phyloP scores from a whole-genome alignment of 208 protist species.

The Kentomonas sorsogonicus region DNA sequence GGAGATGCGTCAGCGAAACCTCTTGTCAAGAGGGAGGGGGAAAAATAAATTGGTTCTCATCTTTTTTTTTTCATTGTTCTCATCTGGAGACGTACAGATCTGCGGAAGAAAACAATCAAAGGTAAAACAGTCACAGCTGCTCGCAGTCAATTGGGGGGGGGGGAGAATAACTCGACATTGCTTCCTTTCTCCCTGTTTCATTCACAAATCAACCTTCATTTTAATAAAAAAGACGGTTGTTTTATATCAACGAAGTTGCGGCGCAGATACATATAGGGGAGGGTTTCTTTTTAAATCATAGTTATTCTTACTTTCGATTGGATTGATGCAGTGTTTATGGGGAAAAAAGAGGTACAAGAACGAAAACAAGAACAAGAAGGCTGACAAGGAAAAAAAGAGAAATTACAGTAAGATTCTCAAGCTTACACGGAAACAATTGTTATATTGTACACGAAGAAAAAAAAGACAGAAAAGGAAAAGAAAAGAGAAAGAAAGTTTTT shows the following conservation, averaged over 20 bases:
- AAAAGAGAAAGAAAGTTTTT: conserved; percentile 18
- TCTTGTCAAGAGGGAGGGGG: too few species aligned
- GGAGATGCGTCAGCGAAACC: too few species aligned
- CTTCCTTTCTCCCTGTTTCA: not conserved
- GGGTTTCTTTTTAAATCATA: too few species aligned
- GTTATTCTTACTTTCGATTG: not conserved
- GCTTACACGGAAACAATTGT: conserved; percentile 7
- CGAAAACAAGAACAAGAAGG: not conserved
- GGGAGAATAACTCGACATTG: too few species aligned
- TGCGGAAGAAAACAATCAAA: not conserved
- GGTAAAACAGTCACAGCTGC: not conserved
- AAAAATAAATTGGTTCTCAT: conserved; percentile 8
- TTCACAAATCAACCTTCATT: not conserved
- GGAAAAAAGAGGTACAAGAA: not conserved
- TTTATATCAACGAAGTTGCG: too few species aligned
- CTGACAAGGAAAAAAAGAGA: conserved; percentile 3
- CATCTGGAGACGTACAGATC: not conserved
- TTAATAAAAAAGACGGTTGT: too few species aligned
- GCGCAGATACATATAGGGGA: too few species aligned
- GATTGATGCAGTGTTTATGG: not conserved
- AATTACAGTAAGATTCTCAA: not conserved
- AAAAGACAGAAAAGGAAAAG: conserved; percentile 12
- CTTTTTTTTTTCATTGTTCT: conserved; percentile 10
- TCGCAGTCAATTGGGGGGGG: not conserved
- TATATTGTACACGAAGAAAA: not conserved